Evolutionary conservation across 495 filamentous ascomycete genomes (phyloP), one percentile per base, ranked within the genome.

Genomic region (Lophiostoma macrostomum): DNA sequence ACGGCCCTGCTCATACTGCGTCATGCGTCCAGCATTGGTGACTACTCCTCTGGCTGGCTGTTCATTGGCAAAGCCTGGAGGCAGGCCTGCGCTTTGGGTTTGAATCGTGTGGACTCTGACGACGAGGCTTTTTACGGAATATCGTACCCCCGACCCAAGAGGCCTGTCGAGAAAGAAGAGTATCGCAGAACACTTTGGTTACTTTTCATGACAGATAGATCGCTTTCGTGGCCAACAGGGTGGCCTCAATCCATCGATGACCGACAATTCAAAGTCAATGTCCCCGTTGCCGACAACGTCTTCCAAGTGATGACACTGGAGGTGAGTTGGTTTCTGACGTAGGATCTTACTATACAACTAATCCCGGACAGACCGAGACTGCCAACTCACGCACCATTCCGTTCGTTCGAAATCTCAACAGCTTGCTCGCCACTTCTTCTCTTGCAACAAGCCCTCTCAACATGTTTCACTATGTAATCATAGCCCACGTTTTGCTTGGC

Each of bases 31-130:
- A 54, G 38, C 10, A 28, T 29, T n/a, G 58, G 58, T 10, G 51
- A 61, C 24, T 61, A 39, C 24, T 46, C 51, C 12, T n/a, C 58
- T 12, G 34, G 34, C 1, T 56, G 46, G 37, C 22, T 56, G 8
- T 50, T 18, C 11, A 38, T 61, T 19, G 58, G 51, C 5, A 61
- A 61, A 37, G 39, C 52, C 3, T 61, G 58, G 58, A 56, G 58
- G 24, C 58, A 61, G 20, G 51, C 34, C 10, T 46, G 37, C 14
- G 36, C 46, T 34, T 28, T 56, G 12, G 32, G 51, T 5, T 10
- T 56, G 16, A 56, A 61, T 31, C 44, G 46, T 7, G 23, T 61
- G 30, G 58, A 61, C 31, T 37, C 29, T 12, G 43, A 38, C 4
- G 10, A 29, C 7, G n/a, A 36, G 10, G 16, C n/a, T 0, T 16